phyloP scores from a whole-genome alignment of 2,329 filamentous ascomycete species.

The Aspergillus costaricaensis region DNA sequence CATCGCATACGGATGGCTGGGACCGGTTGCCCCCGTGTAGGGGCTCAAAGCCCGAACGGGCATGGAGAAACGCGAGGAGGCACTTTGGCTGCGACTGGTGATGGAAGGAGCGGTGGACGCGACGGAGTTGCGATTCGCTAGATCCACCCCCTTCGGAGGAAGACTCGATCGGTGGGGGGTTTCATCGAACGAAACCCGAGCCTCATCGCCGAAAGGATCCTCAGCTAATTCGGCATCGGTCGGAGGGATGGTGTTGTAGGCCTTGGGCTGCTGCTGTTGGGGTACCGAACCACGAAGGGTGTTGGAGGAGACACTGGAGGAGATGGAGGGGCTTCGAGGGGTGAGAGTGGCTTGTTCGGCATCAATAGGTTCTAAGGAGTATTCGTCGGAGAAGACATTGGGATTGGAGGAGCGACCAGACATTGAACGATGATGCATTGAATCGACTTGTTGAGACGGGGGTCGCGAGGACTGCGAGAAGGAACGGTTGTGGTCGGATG shows the following conservation, averaged over 20 bases:
- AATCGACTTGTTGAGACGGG: constrained; percentile 27
- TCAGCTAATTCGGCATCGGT: constrained; percentile 29
- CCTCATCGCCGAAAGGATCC: constrained; percentile 41
- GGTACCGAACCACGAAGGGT: constrained; percentile 32
- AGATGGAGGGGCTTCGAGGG: constrained; percentile 31
- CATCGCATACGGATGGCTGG: constrained; percentile 82
- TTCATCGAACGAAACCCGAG: constrained; percentile 36
- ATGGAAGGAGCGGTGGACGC: constrained; percentile 36
- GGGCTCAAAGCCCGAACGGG: constrained; percentile 58
- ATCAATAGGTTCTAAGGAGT: constrained; percentile 47
- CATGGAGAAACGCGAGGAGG: constrained; percentile 49
- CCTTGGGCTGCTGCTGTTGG: constrained; percentile 26
- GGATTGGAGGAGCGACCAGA: constrained; percentile 40
- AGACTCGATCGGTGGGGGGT: constrained; percentile 36
- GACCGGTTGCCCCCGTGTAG: constrained; percentile 69
- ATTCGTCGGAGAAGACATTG: constrained; percentile 53
- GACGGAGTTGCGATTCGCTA: constrained; percentile 36
- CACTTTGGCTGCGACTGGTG: constrained; percentile 45
- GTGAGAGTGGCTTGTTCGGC: constrained; percentile 34
- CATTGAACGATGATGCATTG: constrained; percentile 32
- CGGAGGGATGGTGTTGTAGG: constrained; percentile 22
- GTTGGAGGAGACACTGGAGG: constrained; percentile 36
- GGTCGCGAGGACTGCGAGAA: constrained; percentile 34
- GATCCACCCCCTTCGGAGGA: constrained; percentile 35
- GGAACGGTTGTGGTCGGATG: constrained; percentile 40